phyloP scores from a whole-genome alignment of 2,329 filamentous ascomycete genomes.

The Pseudovirgaria hyperparasitica region DNA sequence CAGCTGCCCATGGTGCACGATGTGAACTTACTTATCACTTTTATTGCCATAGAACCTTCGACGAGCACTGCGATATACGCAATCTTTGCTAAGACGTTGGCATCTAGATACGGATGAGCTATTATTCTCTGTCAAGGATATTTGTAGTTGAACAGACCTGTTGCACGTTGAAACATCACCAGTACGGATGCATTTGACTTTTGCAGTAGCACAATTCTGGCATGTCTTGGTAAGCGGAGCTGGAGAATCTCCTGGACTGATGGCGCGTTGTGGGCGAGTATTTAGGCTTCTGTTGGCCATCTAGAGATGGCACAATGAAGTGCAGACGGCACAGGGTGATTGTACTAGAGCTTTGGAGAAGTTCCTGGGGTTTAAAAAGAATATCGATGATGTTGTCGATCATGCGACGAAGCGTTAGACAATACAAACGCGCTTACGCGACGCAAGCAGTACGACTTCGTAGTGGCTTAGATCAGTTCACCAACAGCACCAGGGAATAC shows the following conservation, averaged over 20 bases:
- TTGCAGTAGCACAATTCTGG: slow-evolving; percentile 19
- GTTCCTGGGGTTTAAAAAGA: too few species aligned
- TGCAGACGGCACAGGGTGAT: too few species aligned
- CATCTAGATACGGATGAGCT: slow-evolving; percentile 13
- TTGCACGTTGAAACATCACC: slow-evolving; percentile 16
- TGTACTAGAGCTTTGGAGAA: too few species aligned
- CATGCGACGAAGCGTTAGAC: too few species aligned
- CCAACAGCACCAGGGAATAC: too few species aligned
- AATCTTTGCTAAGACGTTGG: slow-evolving; percentile 22
- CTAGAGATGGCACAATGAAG: too few species aligned
- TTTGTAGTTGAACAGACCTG: slow-evolving; percentile 6
- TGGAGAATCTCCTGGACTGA: slow-evolving; percentile 6
- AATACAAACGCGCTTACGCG: too few species aligned
- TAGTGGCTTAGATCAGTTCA: too few species aligned
- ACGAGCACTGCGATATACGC: slow-evolving; percentile 21
- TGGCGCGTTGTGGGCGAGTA: too few species aligned
- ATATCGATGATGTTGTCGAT: too few species aligned
- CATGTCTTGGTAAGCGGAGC: slow-evolving; percentile 17
- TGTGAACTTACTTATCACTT: slow-evolving; percentile 19
- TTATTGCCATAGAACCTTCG: slow-evolving; percentile 22
- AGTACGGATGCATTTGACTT: slow-evolving; percentile 19
- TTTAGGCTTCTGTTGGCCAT: too few species aligned
- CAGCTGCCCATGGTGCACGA: neutral
- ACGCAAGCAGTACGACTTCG: too few species aligned
- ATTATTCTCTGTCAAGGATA: neutral